Conservation (phyloP, 257 asterid species). For the Solanum pimpinellifolium region DNA sequence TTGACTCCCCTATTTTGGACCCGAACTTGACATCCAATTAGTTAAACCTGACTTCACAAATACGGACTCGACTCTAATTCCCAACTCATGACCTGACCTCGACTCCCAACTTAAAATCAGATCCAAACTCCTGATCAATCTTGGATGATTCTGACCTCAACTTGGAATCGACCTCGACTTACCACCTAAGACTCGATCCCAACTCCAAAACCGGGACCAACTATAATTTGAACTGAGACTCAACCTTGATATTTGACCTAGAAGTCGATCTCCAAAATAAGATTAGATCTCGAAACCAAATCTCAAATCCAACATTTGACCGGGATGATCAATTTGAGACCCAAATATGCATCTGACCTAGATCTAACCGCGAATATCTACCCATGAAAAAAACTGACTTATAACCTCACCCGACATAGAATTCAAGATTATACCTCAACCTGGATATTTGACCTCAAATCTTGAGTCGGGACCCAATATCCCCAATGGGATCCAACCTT, state of each 20-base stretch:
- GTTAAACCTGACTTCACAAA: background rate
- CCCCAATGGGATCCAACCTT: background rate
- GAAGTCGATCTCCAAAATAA: too few species aligned
- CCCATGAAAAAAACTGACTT: background rate
- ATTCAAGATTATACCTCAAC: background rate
- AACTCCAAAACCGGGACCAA: background rate
- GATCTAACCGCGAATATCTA: background rate
- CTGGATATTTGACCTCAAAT: background rate
- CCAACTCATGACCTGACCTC: too few species aligned
- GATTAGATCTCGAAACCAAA: background rate
- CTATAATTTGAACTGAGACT: background rate
- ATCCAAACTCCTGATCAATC: background rate
- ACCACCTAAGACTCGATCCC: background rate
- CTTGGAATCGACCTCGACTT: background rate
- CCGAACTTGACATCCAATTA: too few species aligned
- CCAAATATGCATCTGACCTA: background rate
- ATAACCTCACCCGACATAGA: background rate
- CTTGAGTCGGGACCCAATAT: background rate
- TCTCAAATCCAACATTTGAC: too few species aligned
- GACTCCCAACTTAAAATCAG: too few species aligned
- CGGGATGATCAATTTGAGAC: background rate
- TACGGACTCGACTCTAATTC: too few species aligned
- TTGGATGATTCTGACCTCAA: background rate
- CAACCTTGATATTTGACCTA: background rate
- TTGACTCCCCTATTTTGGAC: too few species aligned